Base-by-base conservation (phyloP, 768 basidiomycete species). In the Amanita phalloides region DNA sequence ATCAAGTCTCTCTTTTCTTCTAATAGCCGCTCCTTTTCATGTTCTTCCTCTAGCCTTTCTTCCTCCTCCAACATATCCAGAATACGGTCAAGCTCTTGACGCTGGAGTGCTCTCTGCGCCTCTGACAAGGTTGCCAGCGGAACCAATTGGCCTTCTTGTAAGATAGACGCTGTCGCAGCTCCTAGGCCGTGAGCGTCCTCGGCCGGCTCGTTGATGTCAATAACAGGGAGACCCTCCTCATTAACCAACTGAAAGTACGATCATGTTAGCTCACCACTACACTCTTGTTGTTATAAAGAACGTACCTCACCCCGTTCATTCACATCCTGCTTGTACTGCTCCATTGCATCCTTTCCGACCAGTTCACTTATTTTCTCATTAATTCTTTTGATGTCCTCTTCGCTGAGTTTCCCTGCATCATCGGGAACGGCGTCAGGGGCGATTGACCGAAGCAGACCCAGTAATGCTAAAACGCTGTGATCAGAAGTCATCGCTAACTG, bases 171-270 rank as follows among this genome's bases (percentile, higher is more conserved):
- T 28, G 60, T 41, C 8, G 57, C 49, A 1, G 57, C 47, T 20
- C 49, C 49, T n/a, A 48, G 28, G 11, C 57, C 56, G 37, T 57
- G 56, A 25, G 53, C 48, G 26, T 60, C 66, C 20, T 65, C 46
- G 3, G 74, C 58, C 38, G 79, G 79, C 60, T 90, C 88, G 28
- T 74, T 75, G 52, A 90, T 82, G 35, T 90, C 88, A 54, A 89
- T 71, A 55, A 90, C 83, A 9, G 87, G 87, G 36, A 86, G 75
- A 3, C 86, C 86, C 45, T 90, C 86, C 58, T 88, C 85, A 58
- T 85, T 86, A 37, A 84, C 58, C 48, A 83, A 70, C 86, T 89
- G 54, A 6, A 58, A 55, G 35, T 28, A 60, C 55, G 49, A 55
- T 61, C 58, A 53, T 58, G 54, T 57, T 53, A 57, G 56, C 56